These are phyloP conservation scores for Medicago ruthenica DNA, from an alignment of 306 rosid genomes.

Conservation along the genomic window DNA sequence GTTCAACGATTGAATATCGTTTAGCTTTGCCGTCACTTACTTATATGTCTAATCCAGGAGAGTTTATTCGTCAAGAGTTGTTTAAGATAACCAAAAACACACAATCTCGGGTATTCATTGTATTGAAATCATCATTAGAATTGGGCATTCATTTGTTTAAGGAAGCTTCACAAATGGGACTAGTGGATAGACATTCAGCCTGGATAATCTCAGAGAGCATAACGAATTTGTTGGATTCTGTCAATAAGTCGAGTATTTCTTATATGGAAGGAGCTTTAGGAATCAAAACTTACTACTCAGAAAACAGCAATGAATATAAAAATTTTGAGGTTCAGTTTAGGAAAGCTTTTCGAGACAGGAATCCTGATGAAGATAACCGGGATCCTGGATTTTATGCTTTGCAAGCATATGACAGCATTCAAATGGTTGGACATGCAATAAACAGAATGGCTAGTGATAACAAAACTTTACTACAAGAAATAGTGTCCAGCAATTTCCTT, in stretches of 20 bases:
- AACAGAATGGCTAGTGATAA: conserved; percentile 37
- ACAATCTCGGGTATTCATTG: conserved; percentile 67
- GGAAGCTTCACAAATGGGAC: conserved; percentile 63
- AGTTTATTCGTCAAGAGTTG: conserved; percentile 50
- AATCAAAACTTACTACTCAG: conserved; percentile 60
- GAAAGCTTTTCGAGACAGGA: conserved; percentile 37
- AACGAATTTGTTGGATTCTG: conserved; percentile 56
- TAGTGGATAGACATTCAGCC: conserved; percentile 58
- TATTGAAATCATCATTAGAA: conserved; percentile 60
- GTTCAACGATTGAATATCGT: conserved; percentile 61
- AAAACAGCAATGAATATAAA: conserved; percentile 42
- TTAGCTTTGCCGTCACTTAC: conserved; percentile 63
- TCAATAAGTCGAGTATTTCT: conserved; percentile 51
- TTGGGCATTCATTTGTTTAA: conserved; percentile 61
- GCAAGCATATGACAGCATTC: conserved; percentile 68
- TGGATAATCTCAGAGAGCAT: conserved; percentile 73
- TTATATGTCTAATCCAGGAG: conserved; percentile 48
- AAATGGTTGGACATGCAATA: conserved; percentile 52
- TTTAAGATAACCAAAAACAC: conserved; percentile 46
- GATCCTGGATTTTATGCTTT: conserved; percentile 64
- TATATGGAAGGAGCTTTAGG: conserved; percentile 72
- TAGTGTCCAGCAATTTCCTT: conserved; percentile 45
- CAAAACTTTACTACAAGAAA: conserved; percentile 24
- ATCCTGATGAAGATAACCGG: conserved; percentile 55
- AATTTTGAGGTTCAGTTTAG: conserved; percentile 51